Percentiles rank a stretch among this genome's conserved stretches.
phyloP scores from a whole-genome alignment of 2,329 filamentous ascomycete genomes.

The Microdochium bolleyi region DNA sequence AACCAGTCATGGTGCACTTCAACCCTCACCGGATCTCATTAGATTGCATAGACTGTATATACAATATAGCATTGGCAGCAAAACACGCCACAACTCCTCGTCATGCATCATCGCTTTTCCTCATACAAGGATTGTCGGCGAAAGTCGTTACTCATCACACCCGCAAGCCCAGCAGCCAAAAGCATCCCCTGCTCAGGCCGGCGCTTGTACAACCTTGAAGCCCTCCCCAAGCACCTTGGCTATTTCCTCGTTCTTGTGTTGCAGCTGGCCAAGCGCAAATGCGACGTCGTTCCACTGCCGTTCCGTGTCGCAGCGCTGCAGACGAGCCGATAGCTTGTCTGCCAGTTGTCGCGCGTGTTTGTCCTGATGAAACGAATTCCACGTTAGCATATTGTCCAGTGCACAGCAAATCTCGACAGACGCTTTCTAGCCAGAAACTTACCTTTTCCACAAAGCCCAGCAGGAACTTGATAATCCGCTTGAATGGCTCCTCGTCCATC shows the following conservation, averaged over 20 bases:
- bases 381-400: not conserved
- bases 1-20: no score
- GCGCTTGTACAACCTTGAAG: slow-evolving; percentile 62
- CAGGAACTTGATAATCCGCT: slow-evolving; percentile 83
- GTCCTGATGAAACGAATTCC: slow-evolving; percentile 50
- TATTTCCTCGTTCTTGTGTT: slow-evolving; percentile 91
- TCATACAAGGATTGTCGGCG: not conserved
- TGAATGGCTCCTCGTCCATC: slow-evolving; percentile 80
- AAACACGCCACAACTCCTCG: no score
- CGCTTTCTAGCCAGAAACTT: slow-evolving; percentile 22
- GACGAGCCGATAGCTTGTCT: slow-evolving; percentile 81
- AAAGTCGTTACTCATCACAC: not conserved
- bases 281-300: slow-evolving; percentile 97
- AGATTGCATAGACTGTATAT: no score
- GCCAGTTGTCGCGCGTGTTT: slow-evolving; percentile 94
- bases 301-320: slow-evolving; percentile 82
- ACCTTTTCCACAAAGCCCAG: slow-evolving; percentile 97
- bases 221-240: slow-evolving; percentile 67
- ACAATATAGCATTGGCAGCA: no score
- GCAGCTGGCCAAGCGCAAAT: slow-evolving; percentile 79
- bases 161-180: not conserved
- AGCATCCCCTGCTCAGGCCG: slow-evolving; percentile 32
- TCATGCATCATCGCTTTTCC: not conserved
- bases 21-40: no score
- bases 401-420: slow-evolving; percentile 8